Conservation (phyloP, 2,329 filamentous ascomycete genomes). For the Trichoderma sp. region DNA sequence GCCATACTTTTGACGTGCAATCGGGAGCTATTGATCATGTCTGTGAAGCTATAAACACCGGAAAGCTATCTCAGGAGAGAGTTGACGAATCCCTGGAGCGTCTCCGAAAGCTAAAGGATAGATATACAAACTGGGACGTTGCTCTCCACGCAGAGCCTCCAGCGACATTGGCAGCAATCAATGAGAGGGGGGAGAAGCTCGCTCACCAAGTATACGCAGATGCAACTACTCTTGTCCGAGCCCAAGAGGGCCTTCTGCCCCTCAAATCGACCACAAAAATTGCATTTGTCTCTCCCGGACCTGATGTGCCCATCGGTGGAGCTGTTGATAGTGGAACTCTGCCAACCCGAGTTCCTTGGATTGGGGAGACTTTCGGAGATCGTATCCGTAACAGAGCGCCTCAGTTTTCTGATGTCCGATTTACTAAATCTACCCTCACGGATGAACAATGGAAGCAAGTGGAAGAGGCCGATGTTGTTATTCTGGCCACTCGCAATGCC, state of each 20-base stretch:
- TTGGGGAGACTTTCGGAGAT: conserved; percentile 25
- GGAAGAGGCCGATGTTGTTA: conserved; percentile 25
- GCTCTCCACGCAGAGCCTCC: conserved; percentile 20
- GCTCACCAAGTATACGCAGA: conserved; percentile 24
- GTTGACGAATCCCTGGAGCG: conserved; percentile 25
- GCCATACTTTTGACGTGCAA: conserved; percentile 29
- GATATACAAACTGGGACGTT: conserved; percentile 26
- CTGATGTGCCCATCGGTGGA: conserved; percentile 26
- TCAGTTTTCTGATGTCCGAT: conserved; percentile 24
- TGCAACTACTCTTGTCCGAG: conserved; percentile 25
- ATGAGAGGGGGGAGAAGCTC: conserved; percentile 21
- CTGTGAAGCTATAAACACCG: conserved; percentile 23
- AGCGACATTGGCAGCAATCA: conserved; percentile 20
- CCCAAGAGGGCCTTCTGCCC: conserved; percentile 21
- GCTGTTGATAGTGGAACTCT: conserved; percentile 26
- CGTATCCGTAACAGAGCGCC: conserved; percentile 21
- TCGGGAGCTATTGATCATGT: conserved; percentile 27
- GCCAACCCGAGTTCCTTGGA: conserved; percentile 29
- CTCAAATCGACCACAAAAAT: conserved; percentile 21
- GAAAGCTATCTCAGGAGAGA: conserved; percentile 21
- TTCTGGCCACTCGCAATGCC: conserved; percentile 28
- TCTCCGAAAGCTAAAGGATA: conserved; percentile 23
- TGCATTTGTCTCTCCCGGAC: conserved; percentile 28
- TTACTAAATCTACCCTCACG: conserved; percentile 22
- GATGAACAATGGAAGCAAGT: conserved; percentile 24